A percentile compares a stretch with the other conserved stretches of the same genome.
These are phyloP conservation scores for Cicer pinnatifidum DNA, from an alignment of 306 rosid genomes.

Conservation along the genomic window DNA sequence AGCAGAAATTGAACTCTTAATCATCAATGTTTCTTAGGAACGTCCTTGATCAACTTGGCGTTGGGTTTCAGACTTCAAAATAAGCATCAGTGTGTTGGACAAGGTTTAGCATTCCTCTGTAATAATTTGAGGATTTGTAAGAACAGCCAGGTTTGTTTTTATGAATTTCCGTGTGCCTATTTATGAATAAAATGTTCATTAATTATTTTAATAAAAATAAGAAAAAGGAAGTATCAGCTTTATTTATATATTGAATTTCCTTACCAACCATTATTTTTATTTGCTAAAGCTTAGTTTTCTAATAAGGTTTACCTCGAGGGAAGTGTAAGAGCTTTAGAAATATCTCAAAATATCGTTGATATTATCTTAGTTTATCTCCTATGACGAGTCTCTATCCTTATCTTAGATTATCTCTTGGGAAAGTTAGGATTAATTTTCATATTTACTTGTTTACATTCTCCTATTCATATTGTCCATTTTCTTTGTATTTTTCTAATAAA, in stretches of 20 bases:
- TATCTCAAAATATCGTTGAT: too few species aligned
- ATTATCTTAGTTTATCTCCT: too few species aligned
- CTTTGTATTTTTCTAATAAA: too few species aligned
- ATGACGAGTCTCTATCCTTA: too few species aligned
- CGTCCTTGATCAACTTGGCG: constrained; percentile 83
- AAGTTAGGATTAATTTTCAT: too few species aligned
- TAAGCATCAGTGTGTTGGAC: constrained; percentile 81
- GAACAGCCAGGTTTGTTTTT: constrained; percentile 74
- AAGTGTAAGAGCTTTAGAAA: too few species aligned
- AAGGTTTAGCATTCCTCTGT: constrained; percentile 87
- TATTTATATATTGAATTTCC: background rate
- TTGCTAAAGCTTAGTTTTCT: too few species aligned
- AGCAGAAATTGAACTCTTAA: constrained; percentile 18
- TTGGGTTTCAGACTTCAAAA: constrained; percentile 89
- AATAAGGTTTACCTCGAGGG: too few species aligned
- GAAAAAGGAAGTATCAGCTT: constrained; percentile 16
- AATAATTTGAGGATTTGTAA: constrained; percentile 69
- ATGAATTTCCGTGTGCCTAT: constrained; percentile 13
- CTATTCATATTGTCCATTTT: too few species aligned
- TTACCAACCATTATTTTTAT: too few species aligned
- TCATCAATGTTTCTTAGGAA: constrained; percentile 53
- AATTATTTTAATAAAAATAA: constrained; percentile 5
- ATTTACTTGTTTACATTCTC: too few species aligned
- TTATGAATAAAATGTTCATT: constrained; percentile 27
- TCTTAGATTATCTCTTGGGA: too few species aligned